These are phyloP conservation scores for Drechslerella coelobrocha DNA, from an alignment of 2,329 filamentous ascomycete genomes.

Conservation along the genomic window DNA sequence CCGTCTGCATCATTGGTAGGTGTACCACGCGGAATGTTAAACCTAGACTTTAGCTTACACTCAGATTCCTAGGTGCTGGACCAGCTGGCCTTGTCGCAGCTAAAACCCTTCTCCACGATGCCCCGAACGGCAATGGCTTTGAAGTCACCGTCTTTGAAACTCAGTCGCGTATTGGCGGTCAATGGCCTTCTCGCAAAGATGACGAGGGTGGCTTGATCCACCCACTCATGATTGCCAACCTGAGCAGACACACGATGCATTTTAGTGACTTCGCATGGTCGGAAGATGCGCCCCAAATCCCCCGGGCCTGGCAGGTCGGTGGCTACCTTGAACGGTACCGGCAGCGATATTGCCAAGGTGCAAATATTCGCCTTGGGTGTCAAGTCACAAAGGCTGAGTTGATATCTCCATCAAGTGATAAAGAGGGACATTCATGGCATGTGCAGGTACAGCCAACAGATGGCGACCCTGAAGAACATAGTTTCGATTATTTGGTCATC, in stretches of 20 bases:
- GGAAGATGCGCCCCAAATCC: constrained; percentile 68
- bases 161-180: constrained; percentile 71
- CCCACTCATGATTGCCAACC: constrained; percentile 74
- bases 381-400: constrained; percentile 61
- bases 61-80: constrained; percentile 66
- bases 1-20: constrained; percentile 64
- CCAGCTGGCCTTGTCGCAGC: constrained; percentile 73
- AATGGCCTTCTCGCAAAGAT: constrained; percentile 71
- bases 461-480: constrained; percentile 60
- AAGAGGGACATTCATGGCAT: constrained; percentile 58
- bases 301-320: constrained; percentile 78
- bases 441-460: constrained; percentile 58
- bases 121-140: constrained; percentile 64
- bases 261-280: constrained; percentile 77
- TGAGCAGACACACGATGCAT: constrained; percentile 77
- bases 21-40: background rate
- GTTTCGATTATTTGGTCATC: constrained; percentile 75
- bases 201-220: constrained; percentile 66
- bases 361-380: constrained; percentile 63
- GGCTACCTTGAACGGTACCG: constrained; percentile 73
- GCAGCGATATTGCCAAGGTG: constrained; percentile 64
- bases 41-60: background rate
- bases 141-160: constrained; percentile 74
- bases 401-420: constrained; percentile 18
- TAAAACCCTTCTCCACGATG: constrained; percentile 73